Percentiles rank a stretch among this genome's conserved stretches.
These are phyloP conservation scores for Monascus ruber DNA, from an alignment of 2,329 filamentous ascomycete species.

Conservation along the genomic window DNA sequence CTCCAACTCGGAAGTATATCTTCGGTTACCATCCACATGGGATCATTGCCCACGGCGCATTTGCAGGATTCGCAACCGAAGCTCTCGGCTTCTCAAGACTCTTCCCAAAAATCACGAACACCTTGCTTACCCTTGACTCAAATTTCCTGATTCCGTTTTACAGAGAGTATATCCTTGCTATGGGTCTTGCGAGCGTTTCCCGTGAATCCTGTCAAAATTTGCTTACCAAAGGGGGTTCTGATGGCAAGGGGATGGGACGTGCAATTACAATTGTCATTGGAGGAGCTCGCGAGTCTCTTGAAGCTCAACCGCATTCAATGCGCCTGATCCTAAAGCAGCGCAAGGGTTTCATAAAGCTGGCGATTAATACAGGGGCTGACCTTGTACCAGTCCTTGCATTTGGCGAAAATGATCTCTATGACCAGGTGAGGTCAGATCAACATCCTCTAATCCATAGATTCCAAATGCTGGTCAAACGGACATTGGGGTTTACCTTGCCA, in stretches of 20 bases:
- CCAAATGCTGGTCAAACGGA: conserved; percentile 73
- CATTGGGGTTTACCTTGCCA: conserved; percentile 85
- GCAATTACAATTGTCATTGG: conserved; percentile 93
- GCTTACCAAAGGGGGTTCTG: conserved; percentile 64
- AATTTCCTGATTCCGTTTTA: conserved; percentile 94
- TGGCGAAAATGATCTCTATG: conserved; percentile 92
- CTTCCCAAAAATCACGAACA: conserved; percentile 93
- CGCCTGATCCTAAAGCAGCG: conserved; percentile 70
- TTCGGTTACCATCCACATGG: conserved; percentile 96
- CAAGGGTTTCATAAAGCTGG: conserved; percentile 90
- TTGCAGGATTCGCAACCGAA: conserved; percentile 81
- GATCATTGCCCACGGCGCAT: conserved; percentile 94
- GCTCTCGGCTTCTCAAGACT: conserved; percentile 75
- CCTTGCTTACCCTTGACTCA: conserved; percentile 80
- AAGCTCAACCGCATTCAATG: conserved; percentile 67
- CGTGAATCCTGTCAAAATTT: conserved; percentile 86
- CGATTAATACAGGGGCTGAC: conserved; percentile 82
- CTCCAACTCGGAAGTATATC: conserved; percentile 80
- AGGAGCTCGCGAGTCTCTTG: conserved; percentile 81
- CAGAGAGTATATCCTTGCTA: conserved; percentile 80
- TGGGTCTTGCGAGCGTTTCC: conserved; percentile 81
- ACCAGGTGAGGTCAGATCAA: conserved; percentile 65
- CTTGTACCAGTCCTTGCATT: conserved; percentile 86
- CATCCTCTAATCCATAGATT: conserved; percentile 70
- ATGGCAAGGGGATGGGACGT: conserved; percentile 78